These are phyloP conservation scores for Vanrija pseudolonga DNA, from an alignment of 1,284 basidiomycete species.

Conservation along the genomic window DNA sequence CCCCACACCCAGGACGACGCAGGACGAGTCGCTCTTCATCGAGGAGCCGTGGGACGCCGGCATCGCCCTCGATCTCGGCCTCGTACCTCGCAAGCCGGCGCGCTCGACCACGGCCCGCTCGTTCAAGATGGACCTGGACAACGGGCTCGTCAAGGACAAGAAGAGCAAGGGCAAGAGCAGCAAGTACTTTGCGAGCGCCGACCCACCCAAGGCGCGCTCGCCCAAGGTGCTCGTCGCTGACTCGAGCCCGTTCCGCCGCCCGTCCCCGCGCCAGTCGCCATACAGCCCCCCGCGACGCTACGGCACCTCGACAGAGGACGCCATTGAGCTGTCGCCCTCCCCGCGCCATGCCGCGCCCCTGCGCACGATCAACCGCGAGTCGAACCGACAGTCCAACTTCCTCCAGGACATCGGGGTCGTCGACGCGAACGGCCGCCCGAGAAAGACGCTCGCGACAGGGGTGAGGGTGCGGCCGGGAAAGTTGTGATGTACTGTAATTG, in stretches of 20 bases:
- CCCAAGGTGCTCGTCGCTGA: background rate
- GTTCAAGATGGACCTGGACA: constrained; percentile 17
- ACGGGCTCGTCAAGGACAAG: constrained; percentile 4
- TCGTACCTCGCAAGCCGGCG: background rate
- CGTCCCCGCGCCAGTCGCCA: background rate
- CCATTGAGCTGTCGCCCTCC: too few relatives aligned
- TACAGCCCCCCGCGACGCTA: too few relatives aligned
- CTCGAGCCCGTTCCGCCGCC: background rate
- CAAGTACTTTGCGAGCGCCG: constrained; percentile 18
- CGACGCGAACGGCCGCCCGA: too few relatives aligned
- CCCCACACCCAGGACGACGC: background rate
- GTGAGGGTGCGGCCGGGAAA: background rate
- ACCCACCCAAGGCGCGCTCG: background rate
- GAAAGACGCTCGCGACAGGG: too few relatives aligned
- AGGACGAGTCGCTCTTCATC: constrained; percentile 31
- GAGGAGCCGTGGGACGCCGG: constrained; percentile 18
- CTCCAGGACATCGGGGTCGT: too few relatives aligned
- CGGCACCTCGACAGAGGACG: too few relatives aligned
- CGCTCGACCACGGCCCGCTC: constrained; percentile 22
- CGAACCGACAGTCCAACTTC: too few relatives aligned
- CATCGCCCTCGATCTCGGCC: constrained; percentile 2
- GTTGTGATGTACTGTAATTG: background rate
- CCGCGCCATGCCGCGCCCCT: too few relatives aligned
- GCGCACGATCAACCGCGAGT: too few relatives aligned
- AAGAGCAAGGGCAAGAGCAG: constrained; percentile 19